Evolutionary conservation across 495 filamentous ascomycete genomes (phyloP).

Genomic region (Penicillium bialowiezense): DNA sequence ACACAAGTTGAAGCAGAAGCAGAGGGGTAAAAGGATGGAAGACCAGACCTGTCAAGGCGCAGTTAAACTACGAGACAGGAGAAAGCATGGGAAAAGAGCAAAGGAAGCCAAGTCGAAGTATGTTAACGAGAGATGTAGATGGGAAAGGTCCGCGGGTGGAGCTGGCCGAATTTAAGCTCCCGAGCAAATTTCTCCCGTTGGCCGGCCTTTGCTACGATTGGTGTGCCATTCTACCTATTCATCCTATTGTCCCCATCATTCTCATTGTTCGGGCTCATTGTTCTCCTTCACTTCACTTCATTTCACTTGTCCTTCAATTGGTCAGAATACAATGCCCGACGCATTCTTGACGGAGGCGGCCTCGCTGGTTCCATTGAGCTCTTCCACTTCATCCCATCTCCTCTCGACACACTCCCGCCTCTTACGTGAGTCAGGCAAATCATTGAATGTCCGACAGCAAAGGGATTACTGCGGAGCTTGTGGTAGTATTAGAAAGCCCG

Average conservation of each 20-base stretch:
- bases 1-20: not conserved
- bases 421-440: slow-evolving; percentile 35
- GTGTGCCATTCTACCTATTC: not conserved
- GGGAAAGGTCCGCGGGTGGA: slow-evolving; percentile 7
- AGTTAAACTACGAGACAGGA: not conserved
- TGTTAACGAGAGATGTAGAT: slow-evolving; percentile 8
- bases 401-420: slow-evolving; percentile 41
- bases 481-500: slow-evolving; percentile 45
- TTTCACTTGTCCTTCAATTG: not conserved
- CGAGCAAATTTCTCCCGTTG: slow-evolving; percentile 4
- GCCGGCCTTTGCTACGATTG: not conserved
- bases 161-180: slow-evolving; percentile 4
- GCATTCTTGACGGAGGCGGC: slow-evolving; percentile 46
- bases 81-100: not conserved
- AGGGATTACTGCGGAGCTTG: slow-evolving; percentile 49
- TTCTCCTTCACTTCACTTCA: not conserved
- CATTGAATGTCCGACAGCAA: slow-evolving; percentile 36
- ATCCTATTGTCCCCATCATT: not conserved
- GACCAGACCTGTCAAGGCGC: not conserved
- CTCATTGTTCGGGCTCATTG: too few species aligned
- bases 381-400: slow-evolving; percentile 50
- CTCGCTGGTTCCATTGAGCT: slow-evolving; percentile 36
- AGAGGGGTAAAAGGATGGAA: not conserved
- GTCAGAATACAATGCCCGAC: not conserved
- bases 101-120: not conserved